Percentiles rank a stretch among this genome's conserved stretches.
Conservation (phyloP, 352 stramenopile genomes). For the Phytophthora lateralis region DNA sequence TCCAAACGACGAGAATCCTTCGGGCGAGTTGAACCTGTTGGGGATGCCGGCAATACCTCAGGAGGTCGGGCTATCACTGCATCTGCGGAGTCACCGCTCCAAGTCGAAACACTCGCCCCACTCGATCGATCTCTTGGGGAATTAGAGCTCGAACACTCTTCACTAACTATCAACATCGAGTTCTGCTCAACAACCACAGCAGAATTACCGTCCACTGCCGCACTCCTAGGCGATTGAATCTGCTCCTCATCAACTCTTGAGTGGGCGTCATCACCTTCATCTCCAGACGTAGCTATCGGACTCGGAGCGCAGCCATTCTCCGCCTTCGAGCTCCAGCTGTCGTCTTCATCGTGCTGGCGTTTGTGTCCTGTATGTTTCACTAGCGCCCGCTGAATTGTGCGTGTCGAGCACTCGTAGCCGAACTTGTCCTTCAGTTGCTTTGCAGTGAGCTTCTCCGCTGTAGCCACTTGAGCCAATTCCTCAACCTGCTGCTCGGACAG, state of each 20-base stretch:
- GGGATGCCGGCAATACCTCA: too few relatives aligned
- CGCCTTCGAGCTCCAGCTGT: not conserved
- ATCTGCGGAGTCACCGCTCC: not conserved
- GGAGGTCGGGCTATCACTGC: too few relatives aligned
- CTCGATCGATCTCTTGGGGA: not conserved
- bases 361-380: constrained; percentile 3
- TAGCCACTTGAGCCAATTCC: constrained; percentile 3
- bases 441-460: constrained; percentile 1
- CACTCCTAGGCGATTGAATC: too few relatives aligned
- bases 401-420: constrained; percentile 3
- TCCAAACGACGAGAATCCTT: not conserved
- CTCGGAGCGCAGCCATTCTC: not conserved
- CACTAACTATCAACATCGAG: not conserved
- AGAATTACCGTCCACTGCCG: not conserved
- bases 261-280: too few relatives aligned
- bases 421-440: constrained; percentile 8
- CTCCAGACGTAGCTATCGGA: too few relatives aligned
- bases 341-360: constrained; percentile 1
- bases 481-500: constrained; percentile 4
- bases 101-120: not conserved
- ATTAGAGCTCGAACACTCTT: not conserved
- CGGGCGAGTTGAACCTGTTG: too few relatives aligned
- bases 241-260: too few relatives aligned
- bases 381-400: constrained; percentile 5
- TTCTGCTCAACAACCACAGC: not conserved